Base-by-base conservation (phyloP, 768 basidiomycete species). In the Kwoniella mangroviensis region DNA sequence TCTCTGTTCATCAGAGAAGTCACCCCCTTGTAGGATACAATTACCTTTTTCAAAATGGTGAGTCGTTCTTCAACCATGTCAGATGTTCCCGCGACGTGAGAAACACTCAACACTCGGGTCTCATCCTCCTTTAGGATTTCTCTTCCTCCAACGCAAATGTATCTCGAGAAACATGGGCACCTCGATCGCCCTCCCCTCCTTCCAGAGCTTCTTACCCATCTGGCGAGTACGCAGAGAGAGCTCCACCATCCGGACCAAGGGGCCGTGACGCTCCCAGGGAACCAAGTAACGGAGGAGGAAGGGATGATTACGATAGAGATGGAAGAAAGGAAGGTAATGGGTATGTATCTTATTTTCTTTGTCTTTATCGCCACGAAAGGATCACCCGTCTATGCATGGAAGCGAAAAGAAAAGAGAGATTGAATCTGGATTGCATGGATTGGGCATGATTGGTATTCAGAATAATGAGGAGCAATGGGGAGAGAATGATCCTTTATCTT, bases 161-260 rank as follows among this genome's bases (percentile, higher is more conserved):
- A 22, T 73, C 78, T 15, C 52, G 76, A 52, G 76, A 78, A 28
- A 75, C 76, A 15, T 78, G 76, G 76, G 76, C 76, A 42, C 76
- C 76, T 45, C 58, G 68, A 43, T 75, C 74, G 1, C 74, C 73
- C 41, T 67, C 69, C 1, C 34, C 64, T 28, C 42, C 60, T 15
- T 40, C 40, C 22, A 34, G 56, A 51, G 22, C 55, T 15, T 12
- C 61, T 3, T 63, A 63, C 43, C 21, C 41, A 28, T 26, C 45
- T 17, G 64, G 41, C 28, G 22, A 52, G 6, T 65, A 65, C 42
- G 24, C 64, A 1, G 64, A 65, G 11, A 22, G 64, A 56, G 49
- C 54, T 13, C 64, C 64, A 55, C 64, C 64, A 12, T 43, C 67
- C 9, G 43, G 58, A 19, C 59, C 49, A 54, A 53, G 67, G 13